Evolutionary conservation across 306 rosid species (phyloP).

Genomic region (Cucumis cinereus): DNA sequence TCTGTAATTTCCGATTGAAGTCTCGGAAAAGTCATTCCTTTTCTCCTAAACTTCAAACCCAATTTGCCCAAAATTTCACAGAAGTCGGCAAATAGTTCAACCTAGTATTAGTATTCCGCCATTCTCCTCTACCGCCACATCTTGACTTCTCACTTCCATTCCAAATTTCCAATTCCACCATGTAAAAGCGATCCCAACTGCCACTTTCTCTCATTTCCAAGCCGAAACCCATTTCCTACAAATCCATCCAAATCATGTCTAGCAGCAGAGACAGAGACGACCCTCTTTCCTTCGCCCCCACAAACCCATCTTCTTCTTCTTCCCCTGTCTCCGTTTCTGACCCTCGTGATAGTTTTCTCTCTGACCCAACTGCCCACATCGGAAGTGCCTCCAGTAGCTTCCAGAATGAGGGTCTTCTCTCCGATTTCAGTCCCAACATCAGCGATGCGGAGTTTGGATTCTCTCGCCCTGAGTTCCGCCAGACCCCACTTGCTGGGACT

Average conservation of each 20-base stretch:
- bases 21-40: neutral
- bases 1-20: neutral
- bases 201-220: neutral
- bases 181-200: neutral
- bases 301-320: conserved; percentile 59
- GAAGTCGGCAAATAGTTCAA: neutral
- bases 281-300: conserved; percentile 27
- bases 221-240: neutral
- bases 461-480: conserved; percentile 48
- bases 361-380: conserved; percentile 42
- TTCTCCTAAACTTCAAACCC: neutral
- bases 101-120: neutral
- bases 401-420: conserved; percentile 58
- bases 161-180: neutral
- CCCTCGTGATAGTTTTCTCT: conserved; percentile 55
- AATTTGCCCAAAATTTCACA: neutral
- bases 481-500: conserved; percentile 53
- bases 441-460: conserved; percentile 67
- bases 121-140: neutral
- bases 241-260: conserved; percentile 14
- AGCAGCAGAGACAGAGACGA: conserved; percentile 57
- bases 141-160: neutral
- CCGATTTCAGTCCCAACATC: conserved; percentile 1
- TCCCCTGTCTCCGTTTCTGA: conserved; percentile 75
- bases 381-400: conserved; percentile 80